Conservation (phyloP, 495 filamentous ascomycete species). For the Tuber melanosporum region DNA sequence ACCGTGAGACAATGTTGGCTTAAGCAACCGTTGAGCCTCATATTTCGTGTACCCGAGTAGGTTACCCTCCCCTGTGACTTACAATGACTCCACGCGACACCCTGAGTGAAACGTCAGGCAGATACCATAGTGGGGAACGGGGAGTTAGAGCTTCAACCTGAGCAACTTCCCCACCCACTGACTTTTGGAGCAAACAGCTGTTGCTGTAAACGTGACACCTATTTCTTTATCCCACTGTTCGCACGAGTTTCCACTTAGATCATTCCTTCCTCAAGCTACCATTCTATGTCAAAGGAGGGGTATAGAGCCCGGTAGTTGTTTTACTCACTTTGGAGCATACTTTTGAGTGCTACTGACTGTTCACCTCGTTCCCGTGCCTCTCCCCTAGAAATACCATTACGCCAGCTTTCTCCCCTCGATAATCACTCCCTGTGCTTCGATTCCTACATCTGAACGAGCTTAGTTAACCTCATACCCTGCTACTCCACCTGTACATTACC, state of each 20-base stretch:
- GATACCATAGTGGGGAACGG: conserved; percentile 1
- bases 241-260: not conserved
- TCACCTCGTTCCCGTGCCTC: not conserved
- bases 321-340: not conserved
- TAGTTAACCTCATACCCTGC: not conserved
- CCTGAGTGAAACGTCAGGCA: not conserved
- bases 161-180: not conserved
- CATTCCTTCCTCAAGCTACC: not conserved
- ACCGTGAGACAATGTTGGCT: not conserved
- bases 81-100: not conserved
- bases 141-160: not conserved
- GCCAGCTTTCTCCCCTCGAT: not conserved
- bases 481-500: not conserved
- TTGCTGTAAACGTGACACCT: not conserved
- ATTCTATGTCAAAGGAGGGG: not conserved
- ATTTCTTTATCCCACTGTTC: not conserved
- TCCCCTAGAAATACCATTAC: not conserved
- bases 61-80: conserved; percentile 2
- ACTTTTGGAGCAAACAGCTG: not conserved
- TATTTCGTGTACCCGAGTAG: not conserved
- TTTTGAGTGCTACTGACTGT: not conserved
- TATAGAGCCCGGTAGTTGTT: not conserved
- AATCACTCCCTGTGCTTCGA: not conserved
- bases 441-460: not conserved
- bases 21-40: not conserved